phyloP scores from a whole-genome alignment of 78 protist genomes.

The Polysphondylium violaceum region DNA sequence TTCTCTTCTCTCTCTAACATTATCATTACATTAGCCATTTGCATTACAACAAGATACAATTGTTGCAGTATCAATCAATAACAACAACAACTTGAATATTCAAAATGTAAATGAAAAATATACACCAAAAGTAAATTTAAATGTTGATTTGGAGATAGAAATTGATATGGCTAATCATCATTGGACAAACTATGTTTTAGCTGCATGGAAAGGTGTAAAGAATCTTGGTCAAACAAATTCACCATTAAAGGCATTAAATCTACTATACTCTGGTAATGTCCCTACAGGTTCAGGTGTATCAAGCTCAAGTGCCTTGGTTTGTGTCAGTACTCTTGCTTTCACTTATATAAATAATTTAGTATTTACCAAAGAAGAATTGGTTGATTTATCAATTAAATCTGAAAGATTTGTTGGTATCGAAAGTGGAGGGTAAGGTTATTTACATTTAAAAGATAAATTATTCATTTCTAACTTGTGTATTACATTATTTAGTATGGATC shows the following conservation, averaged over 20 bases:
- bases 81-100: not conserved
- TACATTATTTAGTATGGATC: slow-evolving; percentile 71
- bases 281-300: slow-evolving; percentile 81
- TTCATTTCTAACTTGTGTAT: too few species aligned
- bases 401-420: slow-evolving; percentile 78
- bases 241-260: not conserved
- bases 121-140: not conserved
- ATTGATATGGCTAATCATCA: slow-evolving; percentile 40
- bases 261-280: slow-evolving; percentile 56
- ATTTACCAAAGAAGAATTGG: slow-evolving; percentile 60
- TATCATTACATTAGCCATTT: slow-evolving; percentile 43
- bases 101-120: slow-evolving; percentile 10
- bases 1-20: too few species aligned
- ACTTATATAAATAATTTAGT: slow-evolving; percentile 33
- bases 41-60: slow-evolving; percentile 79
- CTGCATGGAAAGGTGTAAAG: slow-evolving; percentile 64
- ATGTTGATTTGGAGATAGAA: not conserved
- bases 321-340: slow-evolving; percentile 71
- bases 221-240: not conserved
- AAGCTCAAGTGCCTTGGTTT: slow-evolving; percentile 73
- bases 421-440: slow-evolving; percentile 55
- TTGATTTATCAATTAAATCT: slow-evolving; percentile 36
- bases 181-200: slow-evolving; percentile 73
- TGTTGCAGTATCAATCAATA: slow-evolving; percentile 59
- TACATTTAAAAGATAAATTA: not conserved